phyloP scores from a whole-genome alignment of 2,329 filamentous ascomycete genomes.

The Apiospora marii region DNA sequence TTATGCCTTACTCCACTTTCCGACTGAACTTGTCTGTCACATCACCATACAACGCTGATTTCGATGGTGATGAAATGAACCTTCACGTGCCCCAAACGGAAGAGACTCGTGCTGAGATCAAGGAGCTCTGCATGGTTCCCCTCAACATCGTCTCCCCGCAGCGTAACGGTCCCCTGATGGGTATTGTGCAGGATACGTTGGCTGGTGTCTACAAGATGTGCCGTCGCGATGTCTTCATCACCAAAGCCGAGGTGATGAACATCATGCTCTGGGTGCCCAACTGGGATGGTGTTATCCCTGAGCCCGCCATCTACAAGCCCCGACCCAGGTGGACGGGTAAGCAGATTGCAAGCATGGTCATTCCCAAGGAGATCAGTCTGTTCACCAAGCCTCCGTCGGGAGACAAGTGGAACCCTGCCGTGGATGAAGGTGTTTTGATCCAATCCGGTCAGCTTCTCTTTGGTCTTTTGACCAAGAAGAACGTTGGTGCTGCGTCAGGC shows the following conservation, averaged over 20 bases:
- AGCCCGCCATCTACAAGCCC: slow-evolving; percentile 93
- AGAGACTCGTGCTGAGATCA: slow-evolving; percentile 94
- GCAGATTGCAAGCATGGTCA: slow-evolving; percentile 93
- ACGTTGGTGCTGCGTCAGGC: slow-evolving; percentile 85
- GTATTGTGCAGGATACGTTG: slow-evolving; percentile 97
- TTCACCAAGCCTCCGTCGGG: slow-evolving; percentile 69
- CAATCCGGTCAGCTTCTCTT: slow-evolving; percentile 90
- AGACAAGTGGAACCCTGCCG: slow-evolving; percentile 64
- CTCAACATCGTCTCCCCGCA: slow-evolving; percentile 98
- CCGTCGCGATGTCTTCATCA: slow-evolving; percentile 88
- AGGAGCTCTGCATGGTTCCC: slow-evolving; percentile 95
- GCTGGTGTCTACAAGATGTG: slow-evolving; percentile 98
- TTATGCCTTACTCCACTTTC: slow-evolving; percentile 99
- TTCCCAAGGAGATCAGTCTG: slow-evolving; percentile 86
- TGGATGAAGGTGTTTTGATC: slow-evolving; percentile 82
- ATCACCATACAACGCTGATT: slow-evolving; percentile 99
- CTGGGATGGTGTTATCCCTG: slow-evolving; percentile 95
- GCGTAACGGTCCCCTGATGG: slow-evolving; percentile 96
- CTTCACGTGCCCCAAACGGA: slow-evolving; percentile 98
- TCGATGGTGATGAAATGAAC: slow-evolving; percentile 99
- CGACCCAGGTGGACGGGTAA: slow-evolving; percentile 96
- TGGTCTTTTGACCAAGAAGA: slow-evolving; percentile 92
- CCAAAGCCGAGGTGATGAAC: slow-evolving; percentile 93
- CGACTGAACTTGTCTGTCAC: slow-evolving; percentile 97
- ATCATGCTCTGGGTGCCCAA: slow-evolving; percentile 96